These are phyloP conservation scores for Hypomontagnella monticulosa DNA, from an alignment of 495 filamentous ascomycete species.

Conservation along the genomic window DNA sequence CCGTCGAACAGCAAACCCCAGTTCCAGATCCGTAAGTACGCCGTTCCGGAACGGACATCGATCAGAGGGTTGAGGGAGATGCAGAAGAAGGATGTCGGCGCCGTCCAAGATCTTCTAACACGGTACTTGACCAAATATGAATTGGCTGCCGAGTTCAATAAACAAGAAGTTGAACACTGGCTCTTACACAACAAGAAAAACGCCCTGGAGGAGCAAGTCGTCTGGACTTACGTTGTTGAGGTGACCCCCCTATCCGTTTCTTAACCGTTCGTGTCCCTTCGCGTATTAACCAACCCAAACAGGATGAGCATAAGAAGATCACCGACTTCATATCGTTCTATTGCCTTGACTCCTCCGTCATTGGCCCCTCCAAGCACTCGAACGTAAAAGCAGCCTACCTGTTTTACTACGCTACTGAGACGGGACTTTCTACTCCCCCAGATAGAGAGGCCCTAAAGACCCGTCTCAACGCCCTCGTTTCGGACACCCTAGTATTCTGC, in stretches of 20 bases:
- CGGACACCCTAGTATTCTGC: constrained; percentile 87
- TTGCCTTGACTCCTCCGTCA: constrained; percentile 89
- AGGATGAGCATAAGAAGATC: constrained; percentile 72
- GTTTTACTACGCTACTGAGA: constrained; percentile 94
- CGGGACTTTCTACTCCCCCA: constrained; percentile 69
- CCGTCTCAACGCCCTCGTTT: constrained; percentile 78
- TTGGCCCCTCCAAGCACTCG: constrained; percentile 78
- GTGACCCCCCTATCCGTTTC: constrained; percentile 45
- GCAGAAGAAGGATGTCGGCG: constrained; percentile 82
- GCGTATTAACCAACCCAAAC: constrained; percentile 13
- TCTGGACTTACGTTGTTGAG: constrained; percentile 94
- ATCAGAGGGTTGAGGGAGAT: constrained; percentile 81
- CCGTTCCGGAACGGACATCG: constrained; percentile 73
- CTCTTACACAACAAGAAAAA: constrained; percentile 71
- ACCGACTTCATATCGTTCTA: constrained; percentile 98
- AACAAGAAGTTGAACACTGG: constrained; percentile 88
- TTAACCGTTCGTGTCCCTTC: background rate
- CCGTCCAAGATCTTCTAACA: constrained; percentile 76
- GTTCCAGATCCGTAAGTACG: constrained; percentile 81
- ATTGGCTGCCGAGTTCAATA: constrained; percentile 81
- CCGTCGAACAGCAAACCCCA: constrained; percentile 82
- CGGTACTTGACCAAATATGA: constrained; percentile 83
- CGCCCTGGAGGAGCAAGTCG: constrained; percentile 74
- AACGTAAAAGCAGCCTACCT: constrained; percentile 88
- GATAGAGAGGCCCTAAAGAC: constrained; percentile 68